A percentile compares a stretch with the other conserved stretches of the same genome.
phyloP scores from a whole-genome alignment of 2,329 filamentous ascomycete genomes.

The Madurella mycetomatis region DNA sequence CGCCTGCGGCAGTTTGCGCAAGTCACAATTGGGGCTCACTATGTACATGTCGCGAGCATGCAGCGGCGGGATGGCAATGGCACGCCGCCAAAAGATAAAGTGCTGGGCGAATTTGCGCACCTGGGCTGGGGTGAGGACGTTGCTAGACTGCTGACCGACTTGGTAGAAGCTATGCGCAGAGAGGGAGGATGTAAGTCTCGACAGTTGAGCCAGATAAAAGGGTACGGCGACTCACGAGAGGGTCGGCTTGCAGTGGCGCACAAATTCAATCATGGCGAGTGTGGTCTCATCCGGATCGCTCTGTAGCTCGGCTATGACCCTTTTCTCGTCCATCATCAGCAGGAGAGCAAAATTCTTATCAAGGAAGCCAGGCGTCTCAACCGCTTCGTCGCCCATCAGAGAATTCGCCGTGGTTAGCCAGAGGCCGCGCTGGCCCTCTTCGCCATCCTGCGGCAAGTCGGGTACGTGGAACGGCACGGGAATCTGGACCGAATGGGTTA shows the following conservation, averaged over 20 bases:
- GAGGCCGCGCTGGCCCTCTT: constrained; percentile 67
- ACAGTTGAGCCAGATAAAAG: neutral
- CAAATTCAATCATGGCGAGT: constrained; percentile 74
- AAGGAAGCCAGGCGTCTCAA: constrained; percentile 62
- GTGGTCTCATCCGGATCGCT: constrained; percentile 72
- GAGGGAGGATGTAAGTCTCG: constrained; percentile 25
- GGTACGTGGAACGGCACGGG: constrained; percentile 65
- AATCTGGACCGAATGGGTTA: constrained; percentile 62
- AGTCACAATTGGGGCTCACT: constrained; percentile 82
- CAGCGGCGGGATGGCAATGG: constrained; percentile 84
- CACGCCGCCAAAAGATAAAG: constrained; percentile 92
- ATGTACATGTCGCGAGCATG: constrained; percentile 89
- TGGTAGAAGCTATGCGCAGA: constrained; percentile 50
- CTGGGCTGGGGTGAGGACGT: constrained; percentile 70
- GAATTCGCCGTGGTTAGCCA: constrained; percentile 86
- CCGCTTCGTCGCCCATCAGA: constrained; percentile 63
- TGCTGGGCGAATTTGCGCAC: constrained; percentile 86
- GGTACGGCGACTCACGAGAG: constrained; percentile 46
- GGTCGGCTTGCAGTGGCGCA: constrained; percentile 66
- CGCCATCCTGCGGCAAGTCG: constrained; percentile 65
- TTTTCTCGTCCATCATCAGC: constrained; percentile 75
- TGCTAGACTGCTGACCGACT: constrained; percentile 56
- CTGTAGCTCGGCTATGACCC: constrained; percentile 69
- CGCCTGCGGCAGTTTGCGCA: constrained; percentile 64
- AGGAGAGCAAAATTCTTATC: constrained; percentile 85